Evolutionary conservation across 1,284 basidiomycete genomes (phyloP).

Genomic region (Tausonia pullulans): DNA sequence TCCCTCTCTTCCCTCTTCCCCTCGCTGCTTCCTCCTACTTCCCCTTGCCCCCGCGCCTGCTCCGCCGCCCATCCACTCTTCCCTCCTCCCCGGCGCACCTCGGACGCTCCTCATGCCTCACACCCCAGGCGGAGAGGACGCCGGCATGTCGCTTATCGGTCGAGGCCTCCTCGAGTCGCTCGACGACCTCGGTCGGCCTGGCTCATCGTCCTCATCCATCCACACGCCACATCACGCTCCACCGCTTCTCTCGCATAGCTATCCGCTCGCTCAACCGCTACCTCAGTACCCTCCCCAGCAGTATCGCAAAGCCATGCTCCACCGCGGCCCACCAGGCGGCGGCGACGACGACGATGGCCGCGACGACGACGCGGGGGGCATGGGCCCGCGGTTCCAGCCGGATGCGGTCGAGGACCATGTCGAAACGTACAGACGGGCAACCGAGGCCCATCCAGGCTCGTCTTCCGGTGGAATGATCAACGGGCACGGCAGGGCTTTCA

Average conservation of each 20-base stretch:
- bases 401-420: background rate
- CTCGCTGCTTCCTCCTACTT: background rate
- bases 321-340: background rate
- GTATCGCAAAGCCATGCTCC: background rate
- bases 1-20: background rate
- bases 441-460: background rate
- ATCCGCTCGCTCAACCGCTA: too few relatives aligned
- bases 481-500: too few relatives aligned
- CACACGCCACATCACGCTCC: background rate
- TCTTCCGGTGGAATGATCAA: background rate
- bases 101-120: conserved; percentile 1
- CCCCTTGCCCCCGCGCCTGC: too few relatives aligned
- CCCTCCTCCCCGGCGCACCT: background rate
- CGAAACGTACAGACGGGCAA: too few relatives aligned
- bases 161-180: conserved; percentile 14
- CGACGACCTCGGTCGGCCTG: conserved; percentile 3
- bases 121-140: conserved; percentile 5
- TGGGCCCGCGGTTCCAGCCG: background rate
- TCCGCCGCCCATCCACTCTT: conserved; percentile 1
- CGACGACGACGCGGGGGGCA: background rate
- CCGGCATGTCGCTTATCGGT: conserved; percentile 8
- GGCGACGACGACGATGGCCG: conserved; percentile 2
- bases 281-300: conserved; percentile 4
- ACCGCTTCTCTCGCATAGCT: too few relatives aligned
- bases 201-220: background rate